Evolutionary conservation across 257 asterid species (phyloP).

Genomic region (Orobanche coerulescens): DNA sequence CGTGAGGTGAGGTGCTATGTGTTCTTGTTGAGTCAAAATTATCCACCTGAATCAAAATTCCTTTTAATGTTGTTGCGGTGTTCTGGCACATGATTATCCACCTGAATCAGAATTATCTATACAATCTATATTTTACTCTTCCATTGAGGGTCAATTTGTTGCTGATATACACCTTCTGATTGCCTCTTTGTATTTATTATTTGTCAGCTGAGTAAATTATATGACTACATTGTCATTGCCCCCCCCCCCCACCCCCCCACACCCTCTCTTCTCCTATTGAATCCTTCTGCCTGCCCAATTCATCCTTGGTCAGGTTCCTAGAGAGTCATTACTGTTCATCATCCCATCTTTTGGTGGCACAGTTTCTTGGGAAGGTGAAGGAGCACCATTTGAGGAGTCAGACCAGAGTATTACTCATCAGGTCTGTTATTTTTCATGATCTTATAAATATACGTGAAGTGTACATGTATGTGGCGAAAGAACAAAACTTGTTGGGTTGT

Average conservation of each 20-base stretch:
- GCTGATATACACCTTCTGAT: not conserved
- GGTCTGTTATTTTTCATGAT: constrained; percentile 34
- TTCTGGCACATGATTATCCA: not conserved
- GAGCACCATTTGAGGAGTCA: constrained; percentile 81
- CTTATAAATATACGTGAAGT: not conserved
- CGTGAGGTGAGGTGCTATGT: constrained; percentile 62
- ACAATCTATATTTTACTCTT: not conserved
- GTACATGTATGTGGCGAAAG: not conserved
- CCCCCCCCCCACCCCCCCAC: not conserved
- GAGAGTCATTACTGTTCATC: constrained; percentile 79
- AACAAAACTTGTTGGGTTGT: not conserved
- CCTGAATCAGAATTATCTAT: not conserved
- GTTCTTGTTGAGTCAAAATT: not conserved
- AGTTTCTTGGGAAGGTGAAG: constrained; percentile 98
- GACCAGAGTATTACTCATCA: constrained; percentile 84
- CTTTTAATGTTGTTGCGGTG: not conserved
- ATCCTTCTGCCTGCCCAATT: not conserved
- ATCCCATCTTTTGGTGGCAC: constrained; percentile 94
- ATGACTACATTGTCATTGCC: not conserved
- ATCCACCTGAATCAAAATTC: not conserved
- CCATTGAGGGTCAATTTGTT: not conserved
- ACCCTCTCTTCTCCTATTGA: not conserved
- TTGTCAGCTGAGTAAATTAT: not conserved
- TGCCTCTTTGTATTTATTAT: not conserved
- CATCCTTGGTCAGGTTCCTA: constrained; percentile 59